Conservation (phyloP, 2,329 filamentous ascomycete genomes). For the Ceratocystis cubensis region DNA sequence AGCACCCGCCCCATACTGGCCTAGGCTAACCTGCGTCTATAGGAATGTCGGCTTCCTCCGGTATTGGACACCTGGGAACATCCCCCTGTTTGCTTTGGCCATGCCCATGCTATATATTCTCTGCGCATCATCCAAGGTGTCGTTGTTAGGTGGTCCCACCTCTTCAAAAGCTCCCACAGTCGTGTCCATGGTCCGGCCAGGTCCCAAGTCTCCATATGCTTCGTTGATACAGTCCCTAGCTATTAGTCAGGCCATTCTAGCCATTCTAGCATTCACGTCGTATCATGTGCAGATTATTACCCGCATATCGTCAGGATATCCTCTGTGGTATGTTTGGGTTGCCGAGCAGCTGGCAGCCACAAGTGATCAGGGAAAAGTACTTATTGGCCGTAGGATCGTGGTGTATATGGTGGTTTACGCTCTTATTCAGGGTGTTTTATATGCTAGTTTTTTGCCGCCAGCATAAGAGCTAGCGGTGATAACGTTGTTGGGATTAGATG, state of each 20-base stretch:
- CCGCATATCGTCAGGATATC: conserved; percentile 74
- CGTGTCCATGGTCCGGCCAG: conserved; percentile 9
- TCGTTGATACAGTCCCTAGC: conserved; percentile 47
- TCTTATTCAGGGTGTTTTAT: conserved; percentile 68
- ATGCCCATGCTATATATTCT: conserved; percentile 62
- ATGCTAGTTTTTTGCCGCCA: conserved; percentile 81
- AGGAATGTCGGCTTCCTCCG: conserved; percentile 80
- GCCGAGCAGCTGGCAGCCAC: conserved; percentile 36
- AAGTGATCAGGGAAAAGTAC: conserved; percentile 23
- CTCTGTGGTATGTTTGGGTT: conserved; percentile 78
- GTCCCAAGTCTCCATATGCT: conserved; percentile 17
- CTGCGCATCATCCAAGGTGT: conserved; percentile 12
- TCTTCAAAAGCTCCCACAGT: not conserved
- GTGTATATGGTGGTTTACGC: conserved; percentile 71
- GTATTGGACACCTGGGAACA: conserved; percentile 81
- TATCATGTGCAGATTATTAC: conserved; percentile 95
- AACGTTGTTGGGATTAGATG: not conserved
- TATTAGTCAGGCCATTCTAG: conserved; percentile 58
- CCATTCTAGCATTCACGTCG: conserved; percentile 56
- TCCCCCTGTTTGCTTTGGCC: conserved; percentile 78
- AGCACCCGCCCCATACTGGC: not conserved
- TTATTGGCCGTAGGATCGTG: conserved; percentile 34
- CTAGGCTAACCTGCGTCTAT: conserved; percentile 6
- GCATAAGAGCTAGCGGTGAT: conserved; percentile 39
- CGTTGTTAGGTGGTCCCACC: not conserved